A percentile compares a stretch with the other conserved stretches of the same genome.
Conservation (phyloP, 2,329 filamentous ascomycete species). For the Ophiocordyceps camponoti-rufipedis region DNA sequence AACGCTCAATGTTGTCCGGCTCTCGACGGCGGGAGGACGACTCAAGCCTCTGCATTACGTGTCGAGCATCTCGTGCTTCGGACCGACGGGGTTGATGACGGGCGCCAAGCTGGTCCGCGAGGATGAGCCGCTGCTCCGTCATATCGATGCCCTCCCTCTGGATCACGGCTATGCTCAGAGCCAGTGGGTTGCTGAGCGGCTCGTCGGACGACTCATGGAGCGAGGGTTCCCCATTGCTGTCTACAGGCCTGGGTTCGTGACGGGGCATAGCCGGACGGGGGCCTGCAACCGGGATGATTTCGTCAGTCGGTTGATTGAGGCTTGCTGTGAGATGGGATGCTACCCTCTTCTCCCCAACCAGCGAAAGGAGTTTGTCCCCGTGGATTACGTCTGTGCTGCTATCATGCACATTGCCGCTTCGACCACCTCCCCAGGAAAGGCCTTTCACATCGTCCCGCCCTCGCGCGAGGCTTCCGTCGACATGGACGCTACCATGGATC, state of each 20-base stretch:
- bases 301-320: not conserved
- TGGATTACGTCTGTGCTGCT: not conserved
- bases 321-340: not conserved
- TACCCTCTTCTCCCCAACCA: not conserved
- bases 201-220: not conserved
- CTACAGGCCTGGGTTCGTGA: not conserved
- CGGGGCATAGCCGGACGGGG: not conserved
- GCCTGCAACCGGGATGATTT: constrained; percentile 1
- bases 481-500: not conserved
- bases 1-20: not conserved
- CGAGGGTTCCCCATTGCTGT: not conserved
- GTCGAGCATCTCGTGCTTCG: constrained; percentile 1
- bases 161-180: not conserved
- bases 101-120: not conserved
- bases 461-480: not conserved
- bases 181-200: constrained; percentile 1
- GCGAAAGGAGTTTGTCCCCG: constrained; percentile 1
- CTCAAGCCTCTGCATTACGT: not conserved
- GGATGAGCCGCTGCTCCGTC: not conserved
- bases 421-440: not conserved
- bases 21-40: not conserved
- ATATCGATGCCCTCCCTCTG: not conserved
- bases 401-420: not conserved
- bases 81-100: not conserved
- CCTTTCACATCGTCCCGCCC: not conserved